Base-by-base conservation (phyloP, 495 filamentous ascomycete species). In the Penicillium maclennaniae region DNA sequence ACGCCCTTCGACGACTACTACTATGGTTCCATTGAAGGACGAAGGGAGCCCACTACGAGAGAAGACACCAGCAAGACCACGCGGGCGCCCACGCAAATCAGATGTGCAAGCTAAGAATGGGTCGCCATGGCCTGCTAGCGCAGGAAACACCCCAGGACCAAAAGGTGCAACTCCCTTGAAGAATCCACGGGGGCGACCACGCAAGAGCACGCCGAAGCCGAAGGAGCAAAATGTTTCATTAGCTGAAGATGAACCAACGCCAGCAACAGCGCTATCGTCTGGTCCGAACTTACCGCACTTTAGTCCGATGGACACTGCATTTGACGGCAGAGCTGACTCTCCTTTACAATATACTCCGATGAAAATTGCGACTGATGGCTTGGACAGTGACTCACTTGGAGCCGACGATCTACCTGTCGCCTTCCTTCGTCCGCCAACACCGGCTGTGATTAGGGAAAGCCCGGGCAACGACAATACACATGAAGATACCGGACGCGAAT, bases 21-120 rank as follows among this genome's bases (percentile, higher is more conserved):
- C 69, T 0, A 81, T 72, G 53, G 65, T 83, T 9, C 80, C 80
- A n/a, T 61, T 83, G 43, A 80, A 80, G 42, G 80, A 71, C 47
- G 74, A 71, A 17, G 52, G 68, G 36, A 69, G 65, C 20, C 58
- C 61, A 7, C 47, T 63, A 40, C 53, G 36, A 27, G 66, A 68
- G 31, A 62, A 68, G n/a, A 71, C 69, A 4, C 69, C 67, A 2
- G 67, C 67, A 47, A 70, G 60, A 51, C 61, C 64, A 28, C 68
- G 75, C 50, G 75, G 75, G 7, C 73, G 76, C 21, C 76, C 76
- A 19, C 67, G 73, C 20, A 79, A 80, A 58, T 75, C 73, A 10
- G 68, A 69, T 51, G 44, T 49, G 41, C 45, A 62, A 50, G 34
- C 55, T 15, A 48, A 45, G 23, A 53, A 63, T 62, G 55, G 67